Percentiles rank a stretch among this genome's conserved stretches.
phyloP scores from a whole-genome alignment of 495 filamentous ascomycete species.

The Penicillium goetzii region DNA sequence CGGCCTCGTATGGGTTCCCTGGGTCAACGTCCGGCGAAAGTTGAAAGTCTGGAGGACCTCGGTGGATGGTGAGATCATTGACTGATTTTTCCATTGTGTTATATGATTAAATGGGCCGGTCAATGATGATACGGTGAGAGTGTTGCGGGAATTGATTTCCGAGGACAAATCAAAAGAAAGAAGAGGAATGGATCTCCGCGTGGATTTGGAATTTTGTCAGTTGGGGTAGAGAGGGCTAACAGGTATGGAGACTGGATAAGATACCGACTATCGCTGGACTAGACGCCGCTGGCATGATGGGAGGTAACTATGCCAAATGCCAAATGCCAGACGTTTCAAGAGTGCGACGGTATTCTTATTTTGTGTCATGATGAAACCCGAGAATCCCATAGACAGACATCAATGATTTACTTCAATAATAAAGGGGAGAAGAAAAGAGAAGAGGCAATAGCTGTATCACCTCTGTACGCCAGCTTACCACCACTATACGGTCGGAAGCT shows the following conservation, averaged over 20 bases:
- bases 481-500: not conserved
- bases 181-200: not conserved
- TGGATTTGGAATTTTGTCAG: conserved; percentile 9
- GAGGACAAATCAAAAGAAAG: not conserved
- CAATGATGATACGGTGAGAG: not conserved
- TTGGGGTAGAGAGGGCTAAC: not conserved
- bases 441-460: not conserved
- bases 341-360: not conserved
- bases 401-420: not conserved
- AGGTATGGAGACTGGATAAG: not conserved
- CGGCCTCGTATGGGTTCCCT: conserved; percentile 18
- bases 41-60: conserved; percentile 8
- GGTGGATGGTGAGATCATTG: conserved; percentile 31
- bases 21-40: not conserved
- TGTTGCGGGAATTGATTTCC: not conserved
- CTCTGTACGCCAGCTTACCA: too few species aligned
- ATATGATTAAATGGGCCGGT: not conserved
- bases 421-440: not conserved
- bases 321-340: conserved; percentile 3
- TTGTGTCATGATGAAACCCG: not conserved
- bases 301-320: conserved; percentile 9
- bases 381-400: not conserved
- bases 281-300: conserved; percentile 3
- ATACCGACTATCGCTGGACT: not conserved
- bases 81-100: conserved; percentile 18